Percentiles rank a stretch among this genome's conserved stretches.
Conservation (phyloP, 2,329 filamentous ascomycete species). For the Aspergillus awamori region DNA sequence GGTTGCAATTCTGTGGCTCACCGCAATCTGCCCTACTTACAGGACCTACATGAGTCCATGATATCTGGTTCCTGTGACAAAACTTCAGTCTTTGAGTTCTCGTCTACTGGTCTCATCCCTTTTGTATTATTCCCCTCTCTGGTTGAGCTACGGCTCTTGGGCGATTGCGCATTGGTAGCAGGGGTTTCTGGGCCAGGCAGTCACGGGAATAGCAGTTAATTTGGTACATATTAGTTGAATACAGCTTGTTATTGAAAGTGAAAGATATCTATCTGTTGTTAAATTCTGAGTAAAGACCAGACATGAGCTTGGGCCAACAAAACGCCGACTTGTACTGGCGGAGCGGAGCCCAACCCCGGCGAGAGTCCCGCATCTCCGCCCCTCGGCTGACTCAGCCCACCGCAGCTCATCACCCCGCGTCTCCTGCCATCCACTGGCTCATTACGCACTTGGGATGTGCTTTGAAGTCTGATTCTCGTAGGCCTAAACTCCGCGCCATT, state of each 20-base stretch:
- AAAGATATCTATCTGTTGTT: not conserved
- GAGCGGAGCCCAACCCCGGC: constrained; percentile 3
- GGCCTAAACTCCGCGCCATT: not conserved
- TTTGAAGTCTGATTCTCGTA: not conserved
- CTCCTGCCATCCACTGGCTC: not conserved
- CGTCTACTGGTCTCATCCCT: not conserved
- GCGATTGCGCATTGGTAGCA: constrained; percentile 5
- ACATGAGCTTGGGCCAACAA: not conserved
- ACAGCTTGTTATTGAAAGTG: not conserved
- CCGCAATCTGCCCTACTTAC: not conserved
- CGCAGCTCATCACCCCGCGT: constrained; percentile 8
- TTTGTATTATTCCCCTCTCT: constrained; percentile 16
- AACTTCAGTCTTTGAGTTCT: constrained; percentile 8
- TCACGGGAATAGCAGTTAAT: not conserved
- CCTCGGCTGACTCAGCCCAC: constrained; percentile 17
- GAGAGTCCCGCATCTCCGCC: constrained; percentile 13
- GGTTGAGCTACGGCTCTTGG: constrained; percentile 1
- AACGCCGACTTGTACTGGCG: not conserved
- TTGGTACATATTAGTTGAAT: not conserved
- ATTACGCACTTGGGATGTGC: not conserved
- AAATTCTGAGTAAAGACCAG: not conserved
- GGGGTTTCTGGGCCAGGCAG: constrained; percentile 17
- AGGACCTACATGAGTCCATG: constrained; percentile 1
- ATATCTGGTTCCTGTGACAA: constrained; percentile 13
- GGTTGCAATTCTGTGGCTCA: not conserved